Evolutionary conservation across 2,329 filamentous ascomycete species (phyloP).

Genomic region (Thielaviopsis musarum): DNA sequence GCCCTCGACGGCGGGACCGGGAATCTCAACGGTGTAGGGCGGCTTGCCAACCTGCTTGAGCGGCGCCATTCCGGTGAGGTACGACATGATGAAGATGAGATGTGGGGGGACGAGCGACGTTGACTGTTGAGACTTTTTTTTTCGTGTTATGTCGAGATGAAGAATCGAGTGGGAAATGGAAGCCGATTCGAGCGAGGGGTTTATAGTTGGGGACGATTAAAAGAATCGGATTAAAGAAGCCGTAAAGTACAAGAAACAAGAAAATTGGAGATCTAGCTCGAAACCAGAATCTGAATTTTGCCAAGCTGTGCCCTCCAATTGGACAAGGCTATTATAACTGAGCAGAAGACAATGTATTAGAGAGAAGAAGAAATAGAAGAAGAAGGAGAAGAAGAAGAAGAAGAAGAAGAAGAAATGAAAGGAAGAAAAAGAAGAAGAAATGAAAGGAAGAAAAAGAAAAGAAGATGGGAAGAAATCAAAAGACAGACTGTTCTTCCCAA

Average conservation of each 20-base stretch:
- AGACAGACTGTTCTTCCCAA: background rate
- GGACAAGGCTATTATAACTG: background rate
- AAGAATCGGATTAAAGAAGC: no score
- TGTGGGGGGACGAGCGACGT: background rate
- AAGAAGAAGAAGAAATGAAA: constrained; percentile 1
- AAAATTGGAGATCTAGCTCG: background rate
- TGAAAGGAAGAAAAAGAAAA: background rate
- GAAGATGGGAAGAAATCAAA: background rate
- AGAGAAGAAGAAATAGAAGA: background rate
- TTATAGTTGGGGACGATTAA: no score
- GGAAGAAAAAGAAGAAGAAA: constrained; percentile 4
- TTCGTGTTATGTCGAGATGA: background rate
- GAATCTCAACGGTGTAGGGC: constrained; percentile 58
- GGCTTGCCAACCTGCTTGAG: constrained; percentile 46
- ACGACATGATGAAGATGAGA: constrained; percentile 18
- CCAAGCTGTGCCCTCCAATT: background rate
- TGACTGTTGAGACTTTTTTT: background rate
- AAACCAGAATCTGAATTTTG: background rate
- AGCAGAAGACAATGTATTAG: background rate
- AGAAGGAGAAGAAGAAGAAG: background rate
- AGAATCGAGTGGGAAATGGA: background rate
- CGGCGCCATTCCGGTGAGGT: constrained; percentile 30
- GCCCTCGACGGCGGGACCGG: constrained; percentile 52
- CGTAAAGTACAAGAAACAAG: background rate
- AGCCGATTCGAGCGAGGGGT: no score